Evolutionary conservation across 2,329 filamentous ascomycete species (phyloP).

Genomic region (Beauveria rudraprayagi): DNA sequence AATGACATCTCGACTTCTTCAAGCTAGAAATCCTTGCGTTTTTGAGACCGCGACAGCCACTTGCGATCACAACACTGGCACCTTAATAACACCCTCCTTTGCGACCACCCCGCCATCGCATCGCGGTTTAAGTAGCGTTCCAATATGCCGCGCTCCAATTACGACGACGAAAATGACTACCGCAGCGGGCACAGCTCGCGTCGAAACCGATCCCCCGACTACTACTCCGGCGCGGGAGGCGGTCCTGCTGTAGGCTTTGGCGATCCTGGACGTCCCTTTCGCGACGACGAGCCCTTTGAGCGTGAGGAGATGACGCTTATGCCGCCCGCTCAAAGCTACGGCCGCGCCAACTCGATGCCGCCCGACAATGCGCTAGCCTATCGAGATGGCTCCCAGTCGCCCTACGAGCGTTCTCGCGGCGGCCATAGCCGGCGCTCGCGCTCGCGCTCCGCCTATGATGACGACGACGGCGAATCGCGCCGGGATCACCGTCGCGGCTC

Average conservation of each 20-base stretch:
- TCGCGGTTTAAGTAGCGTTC: not conserved
- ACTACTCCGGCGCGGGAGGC: constrained; percentile 23
- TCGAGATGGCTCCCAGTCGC: constrained; percentile 19
- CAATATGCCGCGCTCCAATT: constrained; percentile 12
- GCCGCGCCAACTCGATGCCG: constrained; percentile 27
- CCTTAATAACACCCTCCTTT: not conserved
- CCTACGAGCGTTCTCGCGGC: constrained; percentile 10
- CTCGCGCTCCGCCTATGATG: constrained; percentile 13
- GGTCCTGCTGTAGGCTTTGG: constrained; percentile 11
- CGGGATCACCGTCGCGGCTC: constrained; percentile 1
- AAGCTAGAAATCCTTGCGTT: not conserved
- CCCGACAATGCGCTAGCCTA: constrained; percentile 19
- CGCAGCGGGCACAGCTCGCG: constrained; percentile 6
- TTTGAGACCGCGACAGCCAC: not conserved
- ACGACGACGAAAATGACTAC: constrained; percentile 13
- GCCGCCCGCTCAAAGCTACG: constrained; percentile 17
- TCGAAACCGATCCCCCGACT: constrained; percentile 23
- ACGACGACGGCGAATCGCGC: constrained; percentile 8
- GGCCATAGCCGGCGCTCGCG: constrained; percentile 14
- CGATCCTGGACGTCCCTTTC: constrained; percentile 13
- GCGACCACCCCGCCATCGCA: not conserved
- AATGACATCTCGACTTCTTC: not conserved
- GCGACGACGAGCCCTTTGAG: constrained; percentile 20
- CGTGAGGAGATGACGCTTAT: constrained; percentile 23
- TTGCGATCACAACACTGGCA: not conserved